Base-by-base conservation (phyloP, 306 rosid species). In the Cicer bijugum region DNA sequence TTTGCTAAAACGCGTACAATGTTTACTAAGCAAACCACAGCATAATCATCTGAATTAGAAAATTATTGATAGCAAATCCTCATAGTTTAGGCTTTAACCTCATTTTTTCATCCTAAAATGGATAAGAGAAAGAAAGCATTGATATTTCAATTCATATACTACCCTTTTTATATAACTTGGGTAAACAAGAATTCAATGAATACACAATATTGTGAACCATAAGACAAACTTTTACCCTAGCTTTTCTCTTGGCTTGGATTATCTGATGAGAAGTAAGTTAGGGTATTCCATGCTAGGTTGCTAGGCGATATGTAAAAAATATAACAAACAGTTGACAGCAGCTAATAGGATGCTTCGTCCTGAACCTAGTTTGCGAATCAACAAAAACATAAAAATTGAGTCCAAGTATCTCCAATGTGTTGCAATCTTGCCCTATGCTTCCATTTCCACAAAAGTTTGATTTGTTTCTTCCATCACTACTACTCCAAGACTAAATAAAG, bases 21-120 rank as follows among this genome's bases (percentile, higher is more conserved):
- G 52, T 63, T 46, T 16, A 7, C 39, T 56, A 37, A 56, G 60
- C 12, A 74, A 78, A 64, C 68, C 67, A n/a, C 59, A 53, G 39
- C 7, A 28, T 14, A 64, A 7, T 17, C 45, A 63, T 66, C 37
- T 0, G 9, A 55, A 16, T 19, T n/a, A 44, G 50, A 38, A 64
- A 79, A 64, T 72, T 52, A 43, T 42, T 20, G 17, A 43, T 9
- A 53, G 67, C 28, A 52, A 62, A 63, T 37, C 67, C 50, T 53
- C 53, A 17, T 55, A 33, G 11, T 58, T 74, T 40, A 72, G 17
- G 71, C 66, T 57, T 57, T 66, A 14, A 56, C 75, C 79, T 48
- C 58, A 74, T 20, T 16, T 55, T 73, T 5, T 58, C 51, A 55
- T 62, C 37, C 51, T 20, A 12, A 72, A 56, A 56, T 55, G 35